Evolutionary conservation across 768 basidiomycete genomes (phyloP).

Genomic region (Boletus subparvulus): DNA sequence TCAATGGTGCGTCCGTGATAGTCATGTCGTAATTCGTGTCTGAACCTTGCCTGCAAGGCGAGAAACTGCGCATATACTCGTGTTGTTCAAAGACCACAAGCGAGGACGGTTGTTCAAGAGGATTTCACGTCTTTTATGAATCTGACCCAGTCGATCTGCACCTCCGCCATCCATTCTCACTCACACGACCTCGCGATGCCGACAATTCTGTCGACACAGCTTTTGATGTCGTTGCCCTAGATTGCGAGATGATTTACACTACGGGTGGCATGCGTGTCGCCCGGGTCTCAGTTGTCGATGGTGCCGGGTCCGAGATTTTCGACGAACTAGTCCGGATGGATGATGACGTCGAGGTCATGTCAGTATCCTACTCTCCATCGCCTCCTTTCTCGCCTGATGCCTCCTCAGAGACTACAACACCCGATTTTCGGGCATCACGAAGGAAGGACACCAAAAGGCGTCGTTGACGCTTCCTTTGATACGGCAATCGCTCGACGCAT

Average conservation of each 20-base stretch:
- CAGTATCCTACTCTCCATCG: conserved; percentile 25
- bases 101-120: conserved; percentile 68
- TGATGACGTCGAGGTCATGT: conserved; percentile 78
- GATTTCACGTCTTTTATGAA: conserved; percentile 92
- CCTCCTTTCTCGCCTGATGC: conserved; percentile 1
- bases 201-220: conserved; percentile 32
- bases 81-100: conserved; percentile 71
- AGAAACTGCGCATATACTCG: conserved; percentile 66
- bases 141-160: conserved; percentile 63
- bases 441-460: conserved; percentile 59
- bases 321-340: conserved; percentile 85
- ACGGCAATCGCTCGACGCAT: conserved; percentile 61
- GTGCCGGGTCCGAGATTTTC: conserved; percentile 67
- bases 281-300: conserved; percentile 86
- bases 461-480: conserved; percentile 64
- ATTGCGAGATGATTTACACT: conserved; percentile 97
- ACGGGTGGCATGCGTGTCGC: conserved; percentile 92
- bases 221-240: conserved; percentile 82
- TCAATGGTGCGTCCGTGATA: conserved; percentile 54
- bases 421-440: conserved; percentile 80
- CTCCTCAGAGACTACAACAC: conserved; percentile 81
- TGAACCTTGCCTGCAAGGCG: conserved; percentile 43
- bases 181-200: conserved; percentile 29
- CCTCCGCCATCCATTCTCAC: conserved; percentile 70
- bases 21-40: not conserved